Evolutionary conservation across 768 basidiomycete species (phyloP), one percentile per base, ranked within the genome.

Genomic region (Trametes coccinea): DNA sequence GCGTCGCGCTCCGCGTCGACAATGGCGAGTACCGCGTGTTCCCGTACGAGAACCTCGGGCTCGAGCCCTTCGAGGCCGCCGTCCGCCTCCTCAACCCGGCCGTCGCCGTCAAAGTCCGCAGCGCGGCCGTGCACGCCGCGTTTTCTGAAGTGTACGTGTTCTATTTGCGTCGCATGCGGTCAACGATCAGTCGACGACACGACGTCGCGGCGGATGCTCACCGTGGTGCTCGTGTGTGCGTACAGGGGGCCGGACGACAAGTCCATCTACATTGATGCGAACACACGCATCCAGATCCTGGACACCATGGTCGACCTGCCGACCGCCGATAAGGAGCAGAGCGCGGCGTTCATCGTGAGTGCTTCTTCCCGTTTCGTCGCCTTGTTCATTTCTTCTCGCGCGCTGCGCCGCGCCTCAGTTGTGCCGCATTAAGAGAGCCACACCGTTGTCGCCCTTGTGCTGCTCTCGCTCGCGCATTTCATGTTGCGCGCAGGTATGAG

Each of bases 201-300:
- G 22, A 22, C 22, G 22, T 22, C 22, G 17, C 49, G 41, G 57
- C 57, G 33, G 53, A 44, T 37, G 8, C 55, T 66, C 27, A 62
- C 61, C 58, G 48, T 49, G 22, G 22, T 22, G 52, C 44, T 22
- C 33, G 40, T 37, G 34, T 11, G 11, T 11, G 11, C 34, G 6
- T 11, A 45, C 60, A 73, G 72, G 4, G 69, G 68, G 6, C 72
- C 70, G 5, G 72, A 75, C 49, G 74, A 76, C 53, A 67, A 62
- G 54, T 79, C 80, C 37, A 74, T 78, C 65, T 78, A 74, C 65
- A 78, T 82, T 65, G 81, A 82, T 66, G 71, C 76, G 58, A 78
- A 82, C 66, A 82, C 91, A 5, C 88, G 91, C 60, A 93, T 95
- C 54, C 92, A 93, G 72, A 83, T 95, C 62, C 71, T 94, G 50